Evolutionary conservation across 2,329 filamentous ascomycete genomes (phyloP), one percentile per base, ranked within the genome.

Genomic region (Fonsecaea erecta): DNA sequence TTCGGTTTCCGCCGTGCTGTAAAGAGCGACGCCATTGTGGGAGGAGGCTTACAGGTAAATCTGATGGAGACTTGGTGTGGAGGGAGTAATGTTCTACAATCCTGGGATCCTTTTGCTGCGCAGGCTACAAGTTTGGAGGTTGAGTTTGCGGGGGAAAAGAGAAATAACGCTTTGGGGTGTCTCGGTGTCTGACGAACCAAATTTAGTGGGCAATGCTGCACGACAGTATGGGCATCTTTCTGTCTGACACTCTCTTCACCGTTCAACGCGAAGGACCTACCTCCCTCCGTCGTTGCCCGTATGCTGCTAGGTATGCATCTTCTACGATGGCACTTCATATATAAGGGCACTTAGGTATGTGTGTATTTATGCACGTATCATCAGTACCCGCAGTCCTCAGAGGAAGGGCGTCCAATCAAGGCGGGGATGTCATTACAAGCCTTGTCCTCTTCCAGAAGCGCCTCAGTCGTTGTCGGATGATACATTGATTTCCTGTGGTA

Each of bases 21-120:
- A 69, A 86, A 84, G 8, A 82, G 78, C 68, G 85, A 82, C 66
- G 83, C 86, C 86, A 88, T 88, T 43, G 16, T 59, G 52, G 53
- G 18, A 43, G 48, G 6, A 21, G 8, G 11, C 11, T 30, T 24
- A 9, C n/a, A 11, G 6, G 12, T 3, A 46, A 12, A 4, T 46
- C 2, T n/a, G 37, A n/a, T n/a, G 18, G 21, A 14, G 40, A 8
- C 12, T n/a, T 40, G n/a, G 14, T 5, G n/a, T 4, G 37, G 11
- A 7, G 16, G 16, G n/a, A 40, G n/a, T 21, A 6, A n/a, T n/a
- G n/a, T n/a, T 24, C 18, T 4, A 43, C 11, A 12, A 46, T 46
- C 5, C 40, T 21, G 40, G 2, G 24, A n/a, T n/a, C n/a, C n/a
- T n/a, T n/a, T n/a, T 21, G 8, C 40, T 21, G 18, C 24, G 2